Conservation (phyloP, 140 eudicot species). For the Eryngium alpinum region DNA sequence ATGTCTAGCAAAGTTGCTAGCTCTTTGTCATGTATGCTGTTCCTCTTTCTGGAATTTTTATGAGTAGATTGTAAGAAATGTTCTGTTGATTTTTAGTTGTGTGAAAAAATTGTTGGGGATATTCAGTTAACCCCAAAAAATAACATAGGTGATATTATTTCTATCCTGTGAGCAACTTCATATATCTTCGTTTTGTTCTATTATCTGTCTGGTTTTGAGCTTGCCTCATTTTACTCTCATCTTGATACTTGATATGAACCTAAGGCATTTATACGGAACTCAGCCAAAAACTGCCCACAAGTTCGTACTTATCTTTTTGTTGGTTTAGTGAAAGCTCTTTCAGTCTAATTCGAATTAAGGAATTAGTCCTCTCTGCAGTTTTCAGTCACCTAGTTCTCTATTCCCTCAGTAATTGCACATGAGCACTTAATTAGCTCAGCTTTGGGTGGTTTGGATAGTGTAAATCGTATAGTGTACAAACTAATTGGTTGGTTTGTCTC, state of each 20-base stretch:
- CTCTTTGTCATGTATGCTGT: constrained; percentile 23
- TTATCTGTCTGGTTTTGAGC: background rate
- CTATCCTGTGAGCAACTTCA: background rate
- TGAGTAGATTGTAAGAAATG: constrained; percentile 44
- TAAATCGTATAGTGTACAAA: too few relatives aligned
- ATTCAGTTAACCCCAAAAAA: constrained; percentile 16
- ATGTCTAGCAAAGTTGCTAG: constrained; percentile 31
- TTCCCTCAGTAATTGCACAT: too few relatives aligned
- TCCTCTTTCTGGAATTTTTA: constrained; percentile 35
- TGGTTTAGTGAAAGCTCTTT: too few relatives aligned
- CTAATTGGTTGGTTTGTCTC: too few relatives aligned
- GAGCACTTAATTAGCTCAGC: too few relatives aligned
- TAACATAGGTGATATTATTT: constrained; percentile 17
- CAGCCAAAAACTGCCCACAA: too few relatives aligned
- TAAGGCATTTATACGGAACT: too few relatives aligned
- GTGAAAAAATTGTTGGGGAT: constrained; percentile 27
- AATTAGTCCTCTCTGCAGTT: too few relatives aligned
- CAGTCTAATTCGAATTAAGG: too few relatives aligned
- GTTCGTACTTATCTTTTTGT: too few relatives aligned
- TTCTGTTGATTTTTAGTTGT: constrained; percentile 32
- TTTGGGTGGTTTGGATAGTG: too few relatives aligned
- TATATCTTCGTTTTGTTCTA: background rate
- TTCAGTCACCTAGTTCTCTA: too few relatives aligned
- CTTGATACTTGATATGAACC: background rate
- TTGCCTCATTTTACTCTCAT: background rate